Evolutionary conservation across 1,284 basidiomycete species (phyloP).

Genomic region (Ceratobasidium papillatum): DNA sequence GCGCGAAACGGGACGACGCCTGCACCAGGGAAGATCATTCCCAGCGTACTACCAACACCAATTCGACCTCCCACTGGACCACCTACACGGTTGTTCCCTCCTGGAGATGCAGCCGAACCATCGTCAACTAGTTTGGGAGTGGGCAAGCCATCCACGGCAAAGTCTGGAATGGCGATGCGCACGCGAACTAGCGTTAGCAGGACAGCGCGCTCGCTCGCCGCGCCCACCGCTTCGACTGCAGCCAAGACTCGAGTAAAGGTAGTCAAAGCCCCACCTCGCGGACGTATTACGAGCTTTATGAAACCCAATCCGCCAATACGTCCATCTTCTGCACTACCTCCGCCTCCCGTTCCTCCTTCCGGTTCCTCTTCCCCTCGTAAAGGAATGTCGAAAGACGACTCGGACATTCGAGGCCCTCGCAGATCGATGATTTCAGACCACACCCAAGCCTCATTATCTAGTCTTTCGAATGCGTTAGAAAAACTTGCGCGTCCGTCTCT

Average conservation of each 20-base stretch:
- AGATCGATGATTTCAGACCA: slow-evolving; percentile 39
- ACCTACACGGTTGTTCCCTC: not conserved
- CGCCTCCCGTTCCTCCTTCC: slow-evolving; percentile 15
- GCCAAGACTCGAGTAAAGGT: slow-evolving; percentile 30
- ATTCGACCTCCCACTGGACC: not conserved
- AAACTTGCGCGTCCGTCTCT: slow-evolving; percentile 41
- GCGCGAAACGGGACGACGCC: not conserved
- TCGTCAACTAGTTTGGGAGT: not conserved
- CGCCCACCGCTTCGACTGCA: slow-evolving; percentile 31
- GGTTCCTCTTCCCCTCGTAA: not conserved
- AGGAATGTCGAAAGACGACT: slow-evolving; percentile 35
- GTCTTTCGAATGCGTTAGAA: slow-evolving; percentile 42
- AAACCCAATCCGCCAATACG: slow-evolving; percentile 19
- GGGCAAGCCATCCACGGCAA: not conserved
- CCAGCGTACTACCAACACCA: not conserved
- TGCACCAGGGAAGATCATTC: not conserved
- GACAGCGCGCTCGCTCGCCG: slow-evolving; percentile 19
- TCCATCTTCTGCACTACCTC: slow-evolving; percentile 11
- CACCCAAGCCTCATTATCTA: slow-evolving; percentile 45
- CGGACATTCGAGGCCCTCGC: slow-evolving; percentile 28
- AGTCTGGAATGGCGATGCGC: slow-evolving; percentile 10
- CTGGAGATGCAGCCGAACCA: not conserved
- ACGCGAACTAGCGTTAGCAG: slow-evolving; percentile 10
- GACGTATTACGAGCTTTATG: slow-evolving; percentile 32
- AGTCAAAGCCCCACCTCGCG: slow-evolving; percentile 17